Conservation (phyloP, 352 stramenopile genomes). For the Pythium monospermum region DNA sequence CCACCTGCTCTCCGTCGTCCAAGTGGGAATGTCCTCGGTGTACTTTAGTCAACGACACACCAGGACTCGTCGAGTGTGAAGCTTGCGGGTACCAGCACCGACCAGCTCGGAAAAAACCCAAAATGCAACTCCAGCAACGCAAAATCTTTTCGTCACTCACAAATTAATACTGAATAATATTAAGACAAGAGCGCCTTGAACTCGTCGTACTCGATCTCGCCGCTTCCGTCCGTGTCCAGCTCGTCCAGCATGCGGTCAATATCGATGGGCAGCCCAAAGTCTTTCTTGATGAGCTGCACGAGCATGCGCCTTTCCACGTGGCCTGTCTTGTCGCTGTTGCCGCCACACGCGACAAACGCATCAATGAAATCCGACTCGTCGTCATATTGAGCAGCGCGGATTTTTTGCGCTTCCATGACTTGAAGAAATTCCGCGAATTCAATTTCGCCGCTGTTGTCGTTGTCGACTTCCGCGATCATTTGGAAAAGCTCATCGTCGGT, state of each 20-base stretch:
- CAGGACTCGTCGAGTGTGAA: constrained; percentile 43
- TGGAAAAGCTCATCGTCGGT: constrained; percentile 98
- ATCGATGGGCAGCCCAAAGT: constrained; percentile 94
- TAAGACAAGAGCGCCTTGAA: constrained; percentile 91
- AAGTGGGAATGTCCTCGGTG: constrained; percentile 74
- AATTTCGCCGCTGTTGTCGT: constrained; percentile 93
- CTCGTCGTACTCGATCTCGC: constrained; percentile 96
- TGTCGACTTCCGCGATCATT: constrained; percentile 94
- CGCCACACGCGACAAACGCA: constrained; percentile 94
- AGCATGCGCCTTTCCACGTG: constrained; percentile 88
- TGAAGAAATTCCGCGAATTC: constrained; percentile 97
- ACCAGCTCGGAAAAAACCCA: constrained; percentile 52
- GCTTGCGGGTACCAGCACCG: constrained; percentile 56
- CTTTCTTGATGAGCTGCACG: constrained; percentile 95
- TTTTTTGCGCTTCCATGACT: constrained; percentile 97
- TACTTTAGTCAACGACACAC: constrained; percentile 69
- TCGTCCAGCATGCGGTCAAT: constrained; percentile 96
- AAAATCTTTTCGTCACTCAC: constrained; percentile 50
- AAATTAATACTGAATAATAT: too few species aligned
- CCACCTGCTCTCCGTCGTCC: neutral
- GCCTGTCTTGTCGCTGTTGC: constrained; percentile 87
- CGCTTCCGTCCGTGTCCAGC: constrained; percentile 91
- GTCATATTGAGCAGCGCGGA: constrained; percentile 90
- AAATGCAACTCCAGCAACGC: constrained; percentile 75
- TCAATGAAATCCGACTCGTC: constrained; percentile 97